A percentile compares a stretch with the other conserved stretches of the same genome.
These are phyloP conservation scores for Sechiopsis laciniata DNA, from an alignment of 306 rosid species.

Conservation along the genomic window DNA sequence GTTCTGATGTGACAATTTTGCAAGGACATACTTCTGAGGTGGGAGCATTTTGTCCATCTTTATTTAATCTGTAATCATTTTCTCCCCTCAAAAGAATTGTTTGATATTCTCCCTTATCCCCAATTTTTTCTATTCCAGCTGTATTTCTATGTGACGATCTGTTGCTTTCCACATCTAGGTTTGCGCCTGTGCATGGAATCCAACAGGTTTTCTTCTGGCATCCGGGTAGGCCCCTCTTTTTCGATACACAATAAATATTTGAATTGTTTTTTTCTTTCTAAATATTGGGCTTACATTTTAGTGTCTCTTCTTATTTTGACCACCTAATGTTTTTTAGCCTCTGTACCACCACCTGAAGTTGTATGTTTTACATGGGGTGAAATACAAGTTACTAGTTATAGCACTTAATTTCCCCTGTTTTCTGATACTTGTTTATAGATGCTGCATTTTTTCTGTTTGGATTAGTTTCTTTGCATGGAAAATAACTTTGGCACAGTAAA, in stretches of 20 bases:
- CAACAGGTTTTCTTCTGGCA: slow-evolving; percentile 86
- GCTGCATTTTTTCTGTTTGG: background rate
- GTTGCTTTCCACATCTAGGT: slow-evolving; percentile 50
- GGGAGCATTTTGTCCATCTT: slow-evolving; percentile 27
- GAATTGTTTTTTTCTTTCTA: background rate
- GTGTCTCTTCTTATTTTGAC: background rate
- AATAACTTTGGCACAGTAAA: background rate
- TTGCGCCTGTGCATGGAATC: slow-evolving; percentile 98
- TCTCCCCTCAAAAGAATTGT: background rate
- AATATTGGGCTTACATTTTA: background rate
- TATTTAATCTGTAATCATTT: background rate
- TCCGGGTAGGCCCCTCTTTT: slow-evolving; percentile 60
- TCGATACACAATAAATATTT: background rate
- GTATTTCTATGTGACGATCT: slow-evolving; percentile 23
- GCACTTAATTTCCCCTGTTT: background rate
- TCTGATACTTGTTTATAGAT: background rate
- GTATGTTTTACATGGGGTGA: background rate
- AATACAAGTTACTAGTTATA: background rate
- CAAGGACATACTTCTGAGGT: slow-evolving; percentile 98
- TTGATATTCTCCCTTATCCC: slow-evolving; percentile 21
- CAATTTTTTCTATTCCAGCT: slow-evolving; percentile 25
- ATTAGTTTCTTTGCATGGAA: slow-evolving; percentile 1
- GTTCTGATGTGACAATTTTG: slow-evolving; percentile 75
- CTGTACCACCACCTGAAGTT: background rate
- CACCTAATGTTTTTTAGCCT: background rate